phyloP scores from a whole-genome alignment of 129 eudicot species.

The Tagetes patula region DNA sequence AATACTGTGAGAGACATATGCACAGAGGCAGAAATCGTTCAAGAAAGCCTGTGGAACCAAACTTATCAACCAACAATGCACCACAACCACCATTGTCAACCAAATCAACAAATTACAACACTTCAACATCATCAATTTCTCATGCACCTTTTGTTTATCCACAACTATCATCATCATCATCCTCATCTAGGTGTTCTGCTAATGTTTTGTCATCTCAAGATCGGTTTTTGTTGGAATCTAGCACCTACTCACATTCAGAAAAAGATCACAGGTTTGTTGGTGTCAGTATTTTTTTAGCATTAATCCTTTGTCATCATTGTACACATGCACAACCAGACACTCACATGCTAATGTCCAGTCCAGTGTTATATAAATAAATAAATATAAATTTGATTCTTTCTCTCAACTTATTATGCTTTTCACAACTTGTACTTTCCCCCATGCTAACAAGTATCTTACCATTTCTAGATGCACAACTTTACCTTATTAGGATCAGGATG shows the following conservation, averaged over 20 bases:
- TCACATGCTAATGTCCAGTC: slow-evolving; percentile 37
- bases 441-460: slow-evolving; percentile 20
- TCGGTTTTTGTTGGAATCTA: slow-evolving; percentile 57
- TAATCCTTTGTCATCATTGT: slow-evolving; percentile 40
- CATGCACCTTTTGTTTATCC: slow-evolving; percentile 38
- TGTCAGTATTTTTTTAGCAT: slow-evolving; percentile 16
- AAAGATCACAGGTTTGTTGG: slow-evolving; percentile 49
- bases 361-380: slow-evolving; percentile 27
- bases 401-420: slow-evolving; percentile 27
- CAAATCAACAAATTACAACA: neutral
- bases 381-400: slow-evolving; percentile 22
- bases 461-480: slow-evolving; percentile 27
- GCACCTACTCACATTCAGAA: slow-evolving; percentile 42
- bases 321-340: slow-evolving; percentile 37
- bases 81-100: neutral
- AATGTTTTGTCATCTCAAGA: slow-evolving; percentile 42
- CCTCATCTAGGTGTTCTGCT: slow-evolving; percentile 41
- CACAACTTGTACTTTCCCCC: slow-evolving; percentile 28
- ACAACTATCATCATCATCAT: slow-evolving; percentile 39
- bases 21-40: slow-evolving; percentile 54
- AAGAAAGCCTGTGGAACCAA: slow-evolving; percentile 20
- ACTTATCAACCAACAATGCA: slow-evolving; percentile 6
- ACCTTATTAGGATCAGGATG: slow-evolving; percentile 21
- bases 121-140: slow-evolving; percentile 7
- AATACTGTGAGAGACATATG: slow-evolving; percentile 20